A percentile compares a stretch with the other conserved stretches of the same genome.
Evolutionary conservation across 129 eudicot species (phyloP).

Genomic region (Flaveria trinervia): DNA sequence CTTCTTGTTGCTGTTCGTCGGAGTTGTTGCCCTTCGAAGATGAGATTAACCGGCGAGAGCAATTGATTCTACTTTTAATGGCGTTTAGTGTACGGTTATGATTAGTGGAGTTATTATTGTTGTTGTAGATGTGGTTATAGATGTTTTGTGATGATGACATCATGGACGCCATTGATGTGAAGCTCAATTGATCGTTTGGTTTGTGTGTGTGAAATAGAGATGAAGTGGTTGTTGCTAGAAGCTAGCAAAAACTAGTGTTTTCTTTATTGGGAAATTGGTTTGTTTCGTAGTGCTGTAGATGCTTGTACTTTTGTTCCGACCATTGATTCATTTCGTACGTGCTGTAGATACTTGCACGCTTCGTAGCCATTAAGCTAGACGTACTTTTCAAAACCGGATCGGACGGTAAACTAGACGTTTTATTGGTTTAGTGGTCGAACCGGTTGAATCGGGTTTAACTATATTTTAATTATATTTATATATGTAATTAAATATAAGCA

Average conservation of each 20-base stretch:
- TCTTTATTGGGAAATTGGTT: not conserved
- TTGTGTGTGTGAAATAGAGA: conserved; percentile 25
- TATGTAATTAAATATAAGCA: too few relatives aligned
- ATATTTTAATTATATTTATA: too few relatives aligned
- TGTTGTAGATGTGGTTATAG: conserved; percentile 23
- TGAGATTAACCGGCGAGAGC: conserved; percentile 26
- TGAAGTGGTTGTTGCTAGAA: conserved; percentile 15
- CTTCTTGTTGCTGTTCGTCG: conserved; percentile 29
- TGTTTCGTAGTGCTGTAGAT: too few relatives aligned
- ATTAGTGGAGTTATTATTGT: conserved; percentile 22
- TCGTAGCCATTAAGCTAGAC: too few relatives aligned
- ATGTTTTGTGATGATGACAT: conserved; percentile 30
- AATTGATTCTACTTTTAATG: conserved; percentile 1
- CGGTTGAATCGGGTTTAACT: too few relatives aligned
- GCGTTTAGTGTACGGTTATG: conserved; percentile 9
- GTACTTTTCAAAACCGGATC: too few relatives aligned
- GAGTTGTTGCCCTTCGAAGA: conserved; percentile 41
- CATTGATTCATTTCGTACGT: too few relatives aligned
- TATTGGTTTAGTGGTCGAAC: too few relatives aligned
- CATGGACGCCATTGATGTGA: conserved; percentile 54
- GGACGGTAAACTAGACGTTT: too few relatives aligned
- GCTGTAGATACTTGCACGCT: too few relatives aligned
- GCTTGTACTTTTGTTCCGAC: too few relatives aligned
- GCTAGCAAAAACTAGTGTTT: not conserved
- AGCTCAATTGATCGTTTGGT: not conserved